phyloP scores from a whole-genome alignment of 176 grass and related monocot genomes.

The Bolboschoenus planiculmis region DNA sequence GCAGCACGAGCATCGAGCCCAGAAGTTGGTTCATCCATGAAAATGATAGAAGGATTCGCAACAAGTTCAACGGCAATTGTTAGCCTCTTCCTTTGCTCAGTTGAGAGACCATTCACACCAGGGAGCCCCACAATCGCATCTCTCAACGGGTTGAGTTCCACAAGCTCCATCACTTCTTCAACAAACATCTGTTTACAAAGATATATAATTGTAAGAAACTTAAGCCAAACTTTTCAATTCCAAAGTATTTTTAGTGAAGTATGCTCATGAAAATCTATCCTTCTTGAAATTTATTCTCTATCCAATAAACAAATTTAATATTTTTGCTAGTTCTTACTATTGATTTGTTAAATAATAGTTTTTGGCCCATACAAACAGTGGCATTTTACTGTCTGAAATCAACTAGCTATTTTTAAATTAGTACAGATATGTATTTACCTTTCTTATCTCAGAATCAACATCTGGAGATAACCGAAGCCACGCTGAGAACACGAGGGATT shows the following conservation, averaged over 20 bases:
- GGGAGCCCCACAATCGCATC: slow-evolving; percentile 62
- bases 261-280: no score
- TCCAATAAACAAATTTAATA: no score
- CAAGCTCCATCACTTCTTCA: slow-evolving; percentile 87
- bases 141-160: slow-evolving; percentile 59
- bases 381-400: no score
- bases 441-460: slow-evolving; percentile 50
- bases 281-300: no score
- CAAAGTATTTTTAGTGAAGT: no score
- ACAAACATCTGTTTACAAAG: slow-evolving; percentile 56
- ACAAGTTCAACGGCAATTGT: slow-evolving; percentile 87
- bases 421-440: slow-evolving; percentile 26
- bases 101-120: slow-evolving; percentile 70
- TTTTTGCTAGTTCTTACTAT: no score
- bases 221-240: no score
- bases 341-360: no score
- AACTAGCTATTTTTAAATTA: neutral
- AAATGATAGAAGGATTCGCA: no score
- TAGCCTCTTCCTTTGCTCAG: slow-evolving; percentile 76
- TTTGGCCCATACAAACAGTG: no score
- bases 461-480: slow-evolving; percentile 48
- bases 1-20: slow-evolving; percentile 79
- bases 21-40: slow-evolving; percentile 93
- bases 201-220: neutral
- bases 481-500: slow-evolving; percentile 66